Evolutionary conservation across 192 early-diverging fungal genomes (phyloP).

Genomic region (Entophlyctis luteolus): DNA sequence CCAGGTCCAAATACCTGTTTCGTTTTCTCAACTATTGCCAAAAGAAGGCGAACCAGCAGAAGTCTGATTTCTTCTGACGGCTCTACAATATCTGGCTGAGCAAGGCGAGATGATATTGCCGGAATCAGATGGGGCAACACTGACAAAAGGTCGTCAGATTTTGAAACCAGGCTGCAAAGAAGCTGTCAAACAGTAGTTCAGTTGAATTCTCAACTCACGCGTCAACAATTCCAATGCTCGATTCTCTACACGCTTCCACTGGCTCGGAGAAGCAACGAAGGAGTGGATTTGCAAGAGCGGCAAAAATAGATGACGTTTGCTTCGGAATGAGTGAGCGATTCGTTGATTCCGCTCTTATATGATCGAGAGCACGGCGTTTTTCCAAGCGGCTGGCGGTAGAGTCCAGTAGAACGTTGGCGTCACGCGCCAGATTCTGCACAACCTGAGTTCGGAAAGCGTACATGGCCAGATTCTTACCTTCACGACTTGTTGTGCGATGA

Average conservation of each 20-base stretch:
- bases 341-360: neutral
- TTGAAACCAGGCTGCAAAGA: neutral
- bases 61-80: slow-evolving; percentile 54
- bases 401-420: neutral
- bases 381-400: neutral
- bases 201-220: neutral
- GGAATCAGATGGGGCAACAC: slow-evolving; percentile 44
- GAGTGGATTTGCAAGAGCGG: neutral
- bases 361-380: neutral
- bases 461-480: too few relatives aligned
- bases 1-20: slow-evolving; percentile 38
- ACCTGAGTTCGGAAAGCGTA: too few relatives aligned
- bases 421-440: neutral
- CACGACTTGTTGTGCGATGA: too few relatives aligned
- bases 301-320: neutral
- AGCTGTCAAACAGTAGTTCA: neutral
- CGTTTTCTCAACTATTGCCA: slow-evolving; percentile 21
- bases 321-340: neutral
- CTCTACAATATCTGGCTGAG: slow-evolving; percentile 43
- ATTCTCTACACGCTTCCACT: neutral
- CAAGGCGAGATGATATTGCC: slow-evolving; percentile 38
- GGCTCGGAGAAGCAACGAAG: neutral
- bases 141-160: slow-evolving; percentile 21
- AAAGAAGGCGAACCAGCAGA: slow-evolving; percentile 33
- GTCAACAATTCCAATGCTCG: neutral